Evolutionary conservation across 495 filamentous ascomycete species (phyloP), one percentile per base, ranked within the genome.

Genomic region (Jackrogersella minutella): DNA sequence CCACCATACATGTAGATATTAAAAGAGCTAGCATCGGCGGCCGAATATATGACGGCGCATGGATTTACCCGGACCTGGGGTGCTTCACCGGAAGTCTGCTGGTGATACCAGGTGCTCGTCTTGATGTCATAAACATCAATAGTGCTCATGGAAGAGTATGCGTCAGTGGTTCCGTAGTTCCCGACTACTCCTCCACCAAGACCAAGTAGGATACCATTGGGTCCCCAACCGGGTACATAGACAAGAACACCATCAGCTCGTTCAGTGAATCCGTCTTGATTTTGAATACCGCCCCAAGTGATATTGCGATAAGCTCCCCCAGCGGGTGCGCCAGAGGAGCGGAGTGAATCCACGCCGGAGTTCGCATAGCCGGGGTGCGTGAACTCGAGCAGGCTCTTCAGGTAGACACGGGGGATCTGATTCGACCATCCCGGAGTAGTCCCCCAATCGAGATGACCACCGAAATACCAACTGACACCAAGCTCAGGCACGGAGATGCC

Each of bases 91-190:
- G 79, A 84, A 0, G 90, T 91, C 21, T 86, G 70, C 72, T 93
- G 90, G 68, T 90, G 90, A 57, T 90, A 92, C 90, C 90, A 93
- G n/a, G 82, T 85, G 11, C 84, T 88, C n/a, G 74, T 86, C 9
- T 85, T 88, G 68, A 93, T 89, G 64, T 93, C 90, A 73, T 90
- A 93, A 8, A 93, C 84, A 64, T 92, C 88, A 31, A 93, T 85
- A 0, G 85, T 79, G 66, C 87, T 89, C 81, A 93, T 88, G n/a
- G 87, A 86, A 22, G 74, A 66, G 69, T 85, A 90, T 2, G 83
- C 86, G 16, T 79, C 78, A 47, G 84, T 87, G 1, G 82, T 86
- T 10, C 68, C 64, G 49, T 73, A 40, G 10, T 62, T 57, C 17
- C 64, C 63, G 6, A 73, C 71, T 0, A 71, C 68, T 2, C 90